These are phyloP conservation scores for Pseudozyma sp. DNA, from an alignment of 1,284 basidiomycete genomes.

Conservation along the genomic window DNA sequence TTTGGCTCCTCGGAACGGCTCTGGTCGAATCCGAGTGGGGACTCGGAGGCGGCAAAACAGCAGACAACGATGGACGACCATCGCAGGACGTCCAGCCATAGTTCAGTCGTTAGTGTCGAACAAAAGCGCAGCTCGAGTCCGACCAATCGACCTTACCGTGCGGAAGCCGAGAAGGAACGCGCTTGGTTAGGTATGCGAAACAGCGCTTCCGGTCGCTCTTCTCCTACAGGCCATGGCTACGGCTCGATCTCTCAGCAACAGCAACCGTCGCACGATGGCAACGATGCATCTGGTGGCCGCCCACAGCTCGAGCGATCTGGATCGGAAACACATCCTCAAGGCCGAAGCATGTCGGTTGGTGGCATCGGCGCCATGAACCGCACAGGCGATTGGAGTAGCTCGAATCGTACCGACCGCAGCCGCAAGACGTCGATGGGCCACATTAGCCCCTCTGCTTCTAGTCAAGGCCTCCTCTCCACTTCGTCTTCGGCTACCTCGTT, in stretches of 20 bases:
- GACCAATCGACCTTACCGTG: conserved; percentile 26
- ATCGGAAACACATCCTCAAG: conserved; percentile 32
- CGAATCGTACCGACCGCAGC: conserved; percentile 13
- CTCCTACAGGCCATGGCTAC: conserved; percentile 20
- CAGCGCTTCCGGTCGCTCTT: conserved; percentile 20
- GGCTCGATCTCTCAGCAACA: conserved; percentile 24
- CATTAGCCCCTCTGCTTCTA: conserved; percentile 28
- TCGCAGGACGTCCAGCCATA: conserved; percentile 1
- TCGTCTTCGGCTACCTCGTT: conserved; percentile 20
- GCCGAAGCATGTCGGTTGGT: conserved; percentile 37
- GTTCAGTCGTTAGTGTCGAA: conserved; percentile 1
- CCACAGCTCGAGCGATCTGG: conserved; percentile 6
- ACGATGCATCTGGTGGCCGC: background rate
- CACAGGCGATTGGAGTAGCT: conserved; percentile 19
- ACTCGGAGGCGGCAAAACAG: conserved; percentile 1
- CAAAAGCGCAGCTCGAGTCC: conserved; percentile 32
- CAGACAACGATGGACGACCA: conserved; percentile 6
- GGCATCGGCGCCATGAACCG: conserved; percentile 36
- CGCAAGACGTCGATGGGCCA: conserved; percentile 35
- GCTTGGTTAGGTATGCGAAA: conserved; percentile 40
- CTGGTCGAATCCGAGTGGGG: conserved; percentile 17
- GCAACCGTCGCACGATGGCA: background rate
- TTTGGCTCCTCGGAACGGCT: conserved; percentile 25
- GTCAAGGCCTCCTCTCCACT: conserved; percentile 15
- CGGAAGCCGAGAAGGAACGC: conserved; percentile 48